Percentiles rank a stretch among this genome's conserved stretches.
phyloP scores from a whole-genome alignment of 768 basidiomycete species.

The Podaxis sp. region DNA sequence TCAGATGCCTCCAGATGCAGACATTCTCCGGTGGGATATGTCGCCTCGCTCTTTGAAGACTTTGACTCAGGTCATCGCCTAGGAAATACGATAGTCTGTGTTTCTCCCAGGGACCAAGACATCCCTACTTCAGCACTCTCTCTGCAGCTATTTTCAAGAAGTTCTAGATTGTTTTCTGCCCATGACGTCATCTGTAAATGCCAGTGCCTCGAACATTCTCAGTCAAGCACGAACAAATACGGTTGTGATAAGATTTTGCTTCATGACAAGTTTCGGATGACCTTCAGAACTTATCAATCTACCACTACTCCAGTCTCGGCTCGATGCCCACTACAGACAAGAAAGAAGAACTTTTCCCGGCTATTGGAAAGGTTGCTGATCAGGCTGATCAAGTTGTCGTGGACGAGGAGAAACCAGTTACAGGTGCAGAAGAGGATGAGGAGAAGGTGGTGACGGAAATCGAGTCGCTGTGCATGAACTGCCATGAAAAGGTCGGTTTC shows the following conservation, averaged over 20 bases:
- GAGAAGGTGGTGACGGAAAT: slow-evolving; percentile 77
- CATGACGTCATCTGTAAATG: too few species aligned
- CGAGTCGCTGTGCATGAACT: slow-evolving; percentile 92
- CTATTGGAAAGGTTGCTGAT: slow-evolving; percentile 51
- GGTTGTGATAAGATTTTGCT: neutral
- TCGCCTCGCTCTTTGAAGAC: too few species aligned
- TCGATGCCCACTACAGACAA: slow-evolving; percentile 1
- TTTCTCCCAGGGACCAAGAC: too few species aligned
- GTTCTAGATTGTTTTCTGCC: too few species aligned
- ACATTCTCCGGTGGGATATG: too few species aligned
- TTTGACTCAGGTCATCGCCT: too few species aligned
- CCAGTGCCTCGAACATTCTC: neutral
- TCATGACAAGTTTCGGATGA: neutral
- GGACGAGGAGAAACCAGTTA: slow-evolving; percentile 5
- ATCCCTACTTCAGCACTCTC: too few species aligned
- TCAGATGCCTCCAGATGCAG: too few species aligned
- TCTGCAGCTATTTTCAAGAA: too few species aligned
- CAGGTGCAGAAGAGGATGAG: slow-evolving; percentile 36
- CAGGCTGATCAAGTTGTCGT: slow-evolving; percentile 33
- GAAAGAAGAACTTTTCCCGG: slow-evolving; percentile 43
- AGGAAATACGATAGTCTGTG: too few species aligned
- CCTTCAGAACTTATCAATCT: neutral
- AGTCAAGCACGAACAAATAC: slow-evolving; percentile 1
- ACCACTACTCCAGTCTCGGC: neutral
- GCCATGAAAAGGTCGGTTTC: slow-evolving; percentile 74